These are phyloP conservation scores for Leucosporidium yakuticum DNA, from an alignment of 768 basidiomycete species.

Conservation along the genomic window DNA sequence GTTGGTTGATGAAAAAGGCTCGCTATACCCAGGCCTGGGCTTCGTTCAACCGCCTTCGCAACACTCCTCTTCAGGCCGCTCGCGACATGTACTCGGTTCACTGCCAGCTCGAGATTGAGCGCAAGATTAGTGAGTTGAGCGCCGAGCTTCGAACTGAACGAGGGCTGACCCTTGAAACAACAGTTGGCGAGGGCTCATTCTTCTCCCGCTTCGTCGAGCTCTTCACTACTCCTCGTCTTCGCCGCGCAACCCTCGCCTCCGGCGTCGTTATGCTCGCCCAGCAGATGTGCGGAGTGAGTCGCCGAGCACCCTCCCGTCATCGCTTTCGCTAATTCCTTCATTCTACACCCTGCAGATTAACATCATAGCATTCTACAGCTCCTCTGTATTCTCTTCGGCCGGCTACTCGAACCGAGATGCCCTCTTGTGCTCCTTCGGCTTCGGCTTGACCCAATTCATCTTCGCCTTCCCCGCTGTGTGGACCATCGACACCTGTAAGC, in stretches of 20 bases:
- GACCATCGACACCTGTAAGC: slow-evolving; percentile 33
- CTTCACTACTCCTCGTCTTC: slow-evolving; percentile 44
- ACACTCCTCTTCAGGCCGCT: slow-evolving; percentile 44
- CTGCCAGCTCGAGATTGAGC: slow-evolving; percentile 42
- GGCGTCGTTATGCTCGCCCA: slow-evolving; percentile 3
- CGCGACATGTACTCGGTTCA: slow-evolving; percentile 47
- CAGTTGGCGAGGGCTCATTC: slow-evolving; percentile 41
- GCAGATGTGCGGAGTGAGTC: slow-evolving; percentile 12
- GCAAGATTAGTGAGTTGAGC: too few relatives aligned
- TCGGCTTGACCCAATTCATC: slow-evolving; percentile 8
- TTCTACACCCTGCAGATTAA: not conserved
- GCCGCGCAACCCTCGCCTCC: slow-evolving; percentile 7
- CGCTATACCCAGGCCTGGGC: slow-evolving; percentile 43
- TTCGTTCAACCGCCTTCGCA: slow-evolving; percentile 43
- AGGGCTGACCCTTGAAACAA: too few relatives aligned
- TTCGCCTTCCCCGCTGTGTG: slow-evolving; percentile 64
- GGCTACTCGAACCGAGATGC: slow-evolving; percentile 9
- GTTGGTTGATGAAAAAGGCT: slow-evolving; percentile 47
- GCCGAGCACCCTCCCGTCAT: slow-evolving; percentile 3
- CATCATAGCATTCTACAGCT: slow-evolving; percentile 1
- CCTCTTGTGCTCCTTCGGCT: slow-evolving; percentile 22
- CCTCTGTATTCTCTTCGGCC: not conserved
- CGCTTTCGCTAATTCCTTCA: not conserved
- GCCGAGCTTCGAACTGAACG: too few relatives aligned
- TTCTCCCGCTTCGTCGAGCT: slow-evolving; percentile 41